phyloP scores from a whole-genome alignment of 805 yeast species.

The Candida golubevii region DNA sequence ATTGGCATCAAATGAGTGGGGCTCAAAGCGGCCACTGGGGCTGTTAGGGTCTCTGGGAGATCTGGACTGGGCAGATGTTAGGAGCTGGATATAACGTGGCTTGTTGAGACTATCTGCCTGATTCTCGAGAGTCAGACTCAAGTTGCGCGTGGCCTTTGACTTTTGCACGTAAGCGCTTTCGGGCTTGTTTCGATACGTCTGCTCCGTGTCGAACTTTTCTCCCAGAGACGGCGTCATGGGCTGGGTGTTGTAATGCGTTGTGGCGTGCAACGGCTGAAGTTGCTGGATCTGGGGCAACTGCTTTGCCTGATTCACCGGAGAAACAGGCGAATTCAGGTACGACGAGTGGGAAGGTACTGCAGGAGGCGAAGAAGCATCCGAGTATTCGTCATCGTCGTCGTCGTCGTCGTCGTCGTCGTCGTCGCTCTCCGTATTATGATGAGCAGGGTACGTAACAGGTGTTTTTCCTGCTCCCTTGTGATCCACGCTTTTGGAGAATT shows the following conservation, averaged over 20 bases:
- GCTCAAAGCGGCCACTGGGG: conserved; percentile 1
- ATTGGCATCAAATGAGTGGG: not conserved
- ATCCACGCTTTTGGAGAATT: conserved; percentile 27
- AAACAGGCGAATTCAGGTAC: not conserved
- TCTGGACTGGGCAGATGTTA: conserved; percentile 10
- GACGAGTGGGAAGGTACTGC: conserved; percentile 10
- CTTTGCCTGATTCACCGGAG: conserved; percentile 4
- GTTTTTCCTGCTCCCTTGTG: conserved; percentile 9
- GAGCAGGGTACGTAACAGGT: not conserved
- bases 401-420: conserved; percentile 11
- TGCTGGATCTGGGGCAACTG: conserved; percentile 16
- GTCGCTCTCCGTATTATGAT: conserved; percentile 12
- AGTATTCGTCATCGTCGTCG: conserved; percentile 12
- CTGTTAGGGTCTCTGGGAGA: conserved; percentile 2
- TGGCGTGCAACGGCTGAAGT: conserved; percentile 12
- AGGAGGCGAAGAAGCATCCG: conserved; percentile 6
- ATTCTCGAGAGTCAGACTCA: conserved; percentile 3
- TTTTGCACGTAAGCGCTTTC: conserved; percentile 1
- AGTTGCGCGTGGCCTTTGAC: conserved; percentile 4
- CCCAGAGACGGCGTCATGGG: conserved; percentile 16
- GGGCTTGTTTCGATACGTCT: not conserved
- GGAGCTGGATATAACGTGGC: conserved; percentile 32
- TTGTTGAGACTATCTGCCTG: conserved; percentile 10
- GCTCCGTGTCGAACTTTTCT: conserved; percentile 7
- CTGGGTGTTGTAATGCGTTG: conserved; percentile 8